Evolutionary conservation across 139 green algal genomes (phyloP).

Genomic region (Tetraselmis chui): DNA sequence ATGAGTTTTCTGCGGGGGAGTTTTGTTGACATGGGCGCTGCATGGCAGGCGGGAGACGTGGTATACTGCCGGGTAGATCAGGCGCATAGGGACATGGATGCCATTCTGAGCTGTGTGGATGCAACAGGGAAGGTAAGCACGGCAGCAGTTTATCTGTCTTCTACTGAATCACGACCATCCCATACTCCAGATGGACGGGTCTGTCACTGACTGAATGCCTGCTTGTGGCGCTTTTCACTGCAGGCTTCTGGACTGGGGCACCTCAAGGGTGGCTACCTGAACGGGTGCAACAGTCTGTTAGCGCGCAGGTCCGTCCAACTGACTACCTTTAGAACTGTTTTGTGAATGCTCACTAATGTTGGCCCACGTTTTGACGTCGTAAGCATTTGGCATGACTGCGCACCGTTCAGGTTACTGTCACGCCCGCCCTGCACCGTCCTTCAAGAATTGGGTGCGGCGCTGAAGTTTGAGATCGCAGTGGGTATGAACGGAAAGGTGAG

Average conservation of each 20-base stretch:
- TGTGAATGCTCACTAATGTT: too few species aligned
- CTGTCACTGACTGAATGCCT: too few species aligned
- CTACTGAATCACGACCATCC: too few species aligned
- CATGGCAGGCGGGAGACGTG: constrained; percentile 48
- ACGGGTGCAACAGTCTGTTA: background rate
- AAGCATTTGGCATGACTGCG: too few species aligned
- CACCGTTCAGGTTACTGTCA: constrained; percentile 39
- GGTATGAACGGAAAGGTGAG: constrained; percentile 58
- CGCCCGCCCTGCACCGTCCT: constrained; percentile 37
- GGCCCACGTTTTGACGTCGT: too few species aligned
- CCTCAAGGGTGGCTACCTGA: constrained; percentile 37
- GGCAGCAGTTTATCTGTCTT: too few species aligned
- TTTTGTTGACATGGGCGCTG: too few species aligned
- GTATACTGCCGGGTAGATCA: constrained; percentile 64
- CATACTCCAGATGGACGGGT: too few species aligned
- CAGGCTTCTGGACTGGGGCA: constrained; percentile 55
- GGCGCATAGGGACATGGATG: constrained; percentile 55
- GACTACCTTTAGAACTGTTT: too few species aligned
- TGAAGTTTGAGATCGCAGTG: constrained; percentile 71
- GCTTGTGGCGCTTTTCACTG: too few species aligned
- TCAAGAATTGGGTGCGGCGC: constrained; percentile 34
- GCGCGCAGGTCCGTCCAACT: background rate
- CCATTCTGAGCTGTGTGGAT: constrained; percentile 63
- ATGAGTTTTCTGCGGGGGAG: too few species aligned
- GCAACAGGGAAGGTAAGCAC: constrained; percentile 39